Percentiles rank a stretch among this genome's conserved stretches.
These are phyloP conservation scores for Salvia miltiorrhiza DNA, from an alignment of 257 asterid species.

Conservation along the genomic window DNA sequence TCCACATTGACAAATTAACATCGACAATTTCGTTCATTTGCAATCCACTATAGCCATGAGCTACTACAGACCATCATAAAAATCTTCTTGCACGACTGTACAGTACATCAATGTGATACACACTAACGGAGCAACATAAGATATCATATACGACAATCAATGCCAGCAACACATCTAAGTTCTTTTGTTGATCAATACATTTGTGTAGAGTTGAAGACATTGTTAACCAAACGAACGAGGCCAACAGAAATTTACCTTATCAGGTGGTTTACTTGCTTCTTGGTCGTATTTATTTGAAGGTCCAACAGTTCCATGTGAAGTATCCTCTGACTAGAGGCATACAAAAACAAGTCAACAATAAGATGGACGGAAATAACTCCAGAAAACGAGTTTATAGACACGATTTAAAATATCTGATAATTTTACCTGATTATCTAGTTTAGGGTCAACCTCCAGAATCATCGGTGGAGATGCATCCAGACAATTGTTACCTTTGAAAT, in stretches of 20 bases:
- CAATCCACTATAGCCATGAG: neutral
- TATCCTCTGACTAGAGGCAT: conserved; percentile 63
- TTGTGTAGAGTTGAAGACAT: too few species aligned
- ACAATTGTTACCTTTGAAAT: conserved; percentile 61
- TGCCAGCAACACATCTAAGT: neutral
- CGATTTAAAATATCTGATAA: neutral
- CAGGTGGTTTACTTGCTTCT: conserved; percentile 64
- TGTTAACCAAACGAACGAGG: conserved; percentile 2
- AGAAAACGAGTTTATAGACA: neutral
- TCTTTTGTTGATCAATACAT: neutral
- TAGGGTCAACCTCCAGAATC: conserved; percentile 58
- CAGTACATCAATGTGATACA: neutral
- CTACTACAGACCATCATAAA: neutral
- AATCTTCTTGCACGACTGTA: neutral
- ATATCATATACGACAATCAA: too few species aligned
- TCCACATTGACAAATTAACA: neutral
- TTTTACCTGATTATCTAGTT: conserved; percentile 67
- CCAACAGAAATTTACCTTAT: conserved; percentile 54
- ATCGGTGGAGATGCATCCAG: conserved; percentile 48
- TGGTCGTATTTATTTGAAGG: conserved; percentile 72
- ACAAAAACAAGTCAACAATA: neutral
- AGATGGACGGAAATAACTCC: neutral
- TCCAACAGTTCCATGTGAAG: conserved; percentile 74
- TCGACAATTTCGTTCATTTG: neutral
- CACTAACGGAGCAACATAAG: too few species aligned